phyloP scores from a whole-genome alignment of 805 yeast genomes.

The Suhomyces emberorum region DNA sequence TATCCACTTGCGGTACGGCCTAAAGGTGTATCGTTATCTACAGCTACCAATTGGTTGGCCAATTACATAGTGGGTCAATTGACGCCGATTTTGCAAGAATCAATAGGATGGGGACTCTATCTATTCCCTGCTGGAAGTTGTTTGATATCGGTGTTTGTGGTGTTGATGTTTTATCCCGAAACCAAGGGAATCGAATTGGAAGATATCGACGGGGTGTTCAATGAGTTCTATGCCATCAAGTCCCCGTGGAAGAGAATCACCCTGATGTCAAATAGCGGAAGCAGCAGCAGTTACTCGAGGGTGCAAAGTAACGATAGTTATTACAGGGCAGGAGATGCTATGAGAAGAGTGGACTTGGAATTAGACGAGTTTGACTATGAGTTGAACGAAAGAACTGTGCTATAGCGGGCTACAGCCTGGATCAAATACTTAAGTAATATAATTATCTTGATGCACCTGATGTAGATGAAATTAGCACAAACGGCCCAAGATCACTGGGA shows the following conservation, averaged over 20 bases:
- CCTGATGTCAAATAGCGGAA: constrained; percentile 1
- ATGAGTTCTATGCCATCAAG: constrained; percentile 25
- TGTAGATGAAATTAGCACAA: no score
- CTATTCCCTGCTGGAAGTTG: constrained; percentile 40
- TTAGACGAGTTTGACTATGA: constrained; percentile 25
- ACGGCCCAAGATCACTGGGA: no score
- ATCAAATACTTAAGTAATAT: no score
- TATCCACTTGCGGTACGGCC: constrained; percentile 41
- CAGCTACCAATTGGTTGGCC: constrained; percentile 45
- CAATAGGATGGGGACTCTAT: constrained; percentile 41
- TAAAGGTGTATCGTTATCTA: constrained; percentile 43
- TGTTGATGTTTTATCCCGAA: constrained; percentile 38
- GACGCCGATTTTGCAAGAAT: constrained; percentile 40
- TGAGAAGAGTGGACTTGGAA: constrained; percentile 14
- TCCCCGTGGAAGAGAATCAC: constrained; percentile 13
- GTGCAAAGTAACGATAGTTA: background rate
- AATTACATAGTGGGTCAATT: constrained; percentile 45
- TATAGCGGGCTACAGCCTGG: no score
- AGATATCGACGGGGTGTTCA: constrained; percentile 38
- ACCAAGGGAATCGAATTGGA: constrained; percentile 45
- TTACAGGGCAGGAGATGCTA: background rate
- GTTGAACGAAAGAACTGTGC: constrained; percentile 2
- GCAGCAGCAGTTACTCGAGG: background rate
- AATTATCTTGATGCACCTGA: no score
- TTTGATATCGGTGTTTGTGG: constrained; percentile 32